Conservation (phyloP, 2,329 filamentous ascomycete species). For the Lecanicillium sp. region DNA sequence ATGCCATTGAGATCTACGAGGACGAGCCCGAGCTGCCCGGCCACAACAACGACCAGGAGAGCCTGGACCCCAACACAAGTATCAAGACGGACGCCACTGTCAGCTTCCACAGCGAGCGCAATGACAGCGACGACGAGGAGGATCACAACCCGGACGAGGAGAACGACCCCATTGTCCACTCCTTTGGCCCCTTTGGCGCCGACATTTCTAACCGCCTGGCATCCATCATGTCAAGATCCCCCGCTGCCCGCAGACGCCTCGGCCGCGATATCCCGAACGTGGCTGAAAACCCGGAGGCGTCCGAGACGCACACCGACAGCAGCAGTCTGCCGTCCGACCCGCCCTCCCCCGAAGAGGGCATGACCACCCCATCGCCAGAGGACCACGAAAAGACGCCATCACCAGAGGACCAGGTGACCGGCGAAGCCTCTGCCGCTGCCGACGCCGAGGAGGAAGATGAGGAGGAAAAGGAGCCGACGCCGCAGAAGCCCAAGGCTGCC, state of each 20-base stretch:
- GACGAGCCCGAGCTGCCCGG: slow-evolving; percentile 47
- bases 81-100: slow-evolving; percentile 45
- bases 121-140: slow-evolving; percentile 51
- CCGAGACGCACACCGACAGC: slow-evolving; percentile 11
- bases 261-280: slow-evolving; percentile 1
- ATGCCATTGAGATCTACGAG: slow-evolving; percentile 65
- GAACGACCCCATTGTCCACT: slow-evolving; percentile 88
- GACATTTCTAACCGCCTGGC: slow-evolving; percentile 79
- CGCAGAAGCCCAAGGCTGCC: slow-evolving; percentile 23
- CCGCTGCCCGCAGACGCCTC: slow-evolving; percentile 35
- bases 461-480: slow-evolving; percentile 4
- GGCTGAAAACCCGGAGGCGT: slow-evolving; percentile 11
- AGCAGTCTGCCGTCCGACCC: slow-evolving; percentile 12
- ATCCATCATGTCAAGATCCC: slow-evolving; percentile 66
- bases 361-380: neutral
- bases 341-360: slow-evolving; percentile 8
- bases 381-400: slow-evolving; percentile 8
- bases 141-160: slow-evolving; percentile 82
- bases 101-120: slow-evolving; percentile 49
- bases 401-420: neutral
- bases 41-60: slow-evolving; percentile 20
- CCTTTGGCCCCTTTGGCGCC: slow-evolving; percentile 83
- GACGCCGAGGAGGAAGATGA: neutral
- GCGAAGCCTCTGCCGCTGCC: neutral
- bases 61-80: slow-evolving; percentile 33